These are phyloP conservation scores for Tetracladium setigerum DNA, from an alignment of 495 filamentous ascomycete genomes.

Conservation along the genomic window DNA sequence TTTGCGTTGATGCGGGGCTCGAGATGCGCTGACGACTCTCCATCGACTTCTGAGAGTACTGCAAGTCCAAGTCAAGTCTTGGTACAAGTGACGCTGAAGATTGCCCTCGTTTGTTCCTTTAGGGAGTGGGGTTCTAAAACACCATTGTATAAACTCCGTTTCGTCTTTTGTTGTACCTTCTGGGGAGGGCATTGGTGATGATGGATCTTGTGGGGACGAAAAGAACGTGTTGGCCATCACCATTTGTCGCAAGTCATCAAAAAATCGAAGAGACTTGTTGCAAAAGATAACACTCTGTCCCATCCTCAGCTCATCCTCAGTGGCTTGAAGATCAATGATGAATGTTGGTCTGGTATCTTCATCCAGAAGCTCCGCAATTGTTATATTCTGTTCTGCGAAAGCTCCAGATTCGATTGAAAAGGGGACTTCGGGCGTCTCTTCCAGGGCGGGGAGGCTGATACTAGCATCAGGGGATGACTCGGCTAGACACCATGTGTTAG, in stretches of 20 bases:
- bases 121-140: conserved; percentile 31
- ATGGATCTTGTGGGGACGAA: not conserved
- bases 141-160: conserved; percentile 13
- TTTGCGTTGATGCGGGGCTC: conserved; percentile 11
- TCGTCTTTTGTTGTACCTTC: conserved; percentile 2
- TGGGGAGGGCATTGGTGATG: not conserved
- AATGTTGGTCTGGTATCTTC: conserved; percentile 60
- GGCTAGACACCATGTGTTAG: too few relatives aligned
- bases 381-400: conserved; percentile 31
- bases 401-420: too few relatives aligned
- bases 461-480: too few relatives aligned
- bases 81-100: conserved; percentile 41
- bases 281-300: conserved; percentile 6
- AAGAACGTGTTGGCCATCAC: conserved; percentile 11
- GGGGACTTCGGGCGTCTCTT: too few relatives aligned
- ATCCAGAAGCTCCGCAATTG: conserved; percentile 56
- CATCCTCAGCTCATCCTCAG: not conserved
- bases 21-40: conserved; percentile 44
- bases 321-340: conserved; percentile 45
- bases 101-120: conserved; percentile 35
- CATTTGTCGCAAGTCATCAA: conserved; percentile 10
- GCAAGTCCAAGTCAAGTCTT: conserved; percentile 50
- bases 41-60: conserved; percentile 53
- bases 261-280: conserved; percentile 12
- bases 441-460: too few relatives aligned